Evolutionary conservation across 192 early-diverging fungal species (phyloP).

Genomic region (Coemansia asiatica): DNA sequence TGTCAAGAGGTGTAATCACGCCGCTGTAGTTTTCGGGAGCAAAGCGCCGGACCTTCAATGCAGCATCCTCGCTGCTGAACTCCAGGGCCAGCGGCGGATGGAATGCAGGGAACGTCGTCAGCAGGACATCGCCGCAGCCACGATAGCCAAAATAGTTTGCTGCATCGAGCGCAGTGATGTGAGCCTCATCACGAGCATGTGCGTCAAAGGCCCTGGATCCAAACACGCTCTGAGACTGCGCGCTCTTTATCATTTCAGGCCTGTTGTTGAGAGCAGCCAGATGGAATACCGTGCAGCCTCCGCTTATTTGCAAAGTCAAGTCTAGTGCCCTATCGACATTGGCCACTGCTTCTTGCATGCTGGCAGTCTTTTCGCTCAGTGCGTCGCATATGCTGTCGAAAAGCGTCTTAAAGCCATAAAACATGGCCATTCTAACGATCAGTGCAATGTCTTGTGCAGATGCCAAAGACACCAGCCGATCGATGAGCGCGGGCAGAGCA

Average conservation of each 20-base stretch:
- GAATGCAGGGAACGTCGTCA: slow-evolving; percentile 16
- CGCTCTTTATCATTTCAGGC: slow-evolving; percentile 22
- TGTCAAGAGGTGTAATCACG: slow-evolving; percentile 19
- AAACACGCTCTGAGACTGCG: slow-evolving; percentile 23
- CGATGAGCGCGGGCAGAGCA: slow-evolving; percentile 17
- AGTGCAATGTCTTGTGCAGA: slow-evolving; percentile 31
- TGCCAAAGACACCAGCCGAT: slow-evolving; percentile 11
- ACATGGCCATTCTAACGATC: slow-evolving; percentile 32
- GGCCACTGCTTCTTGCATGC: slow-evolving; percentile 13
- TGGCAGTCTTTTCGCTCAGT: slow-evolving; percentile 8
- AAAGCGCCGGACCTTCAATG: slow-evolving; percentile 23
- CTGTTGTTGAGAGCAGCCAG: slow-evolving; percentile 44
- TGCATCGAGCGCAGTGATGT: slow-evolving; percentile 42
- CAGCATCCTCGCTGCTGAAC: slow-evolving; percentile 13
- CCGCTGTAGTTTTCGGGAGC: background rate
- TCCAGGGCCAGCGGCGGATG: slow-evolving; percentile 14
- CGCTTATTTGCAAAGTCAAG: slow-evolving; percentile 12
- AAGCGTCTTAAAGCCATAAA: slow-evolving; percentile 38
- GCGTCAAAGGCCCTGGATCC: slow-evolving; percentile 18
- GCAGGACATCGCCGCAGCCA: slow-evolving; percentile 39
- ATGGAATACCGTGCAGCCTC: slow-evolving; percentile 38
- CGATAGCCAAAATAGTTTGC: slow-evolving; percentile 51
- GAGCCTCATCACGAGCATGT: slow-evolving; percentile 24
- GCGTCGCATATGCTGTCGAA: slow-evolving; percentile 26
- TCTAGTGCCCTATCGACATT: slow-evolving; percentile 22